Evolutionary conservation across 2,329 filamentous ascomycete genomes (phyloP), one percentile per base, ranked within the genome.

Genomic region (Alternaria arborescens): DNA sequence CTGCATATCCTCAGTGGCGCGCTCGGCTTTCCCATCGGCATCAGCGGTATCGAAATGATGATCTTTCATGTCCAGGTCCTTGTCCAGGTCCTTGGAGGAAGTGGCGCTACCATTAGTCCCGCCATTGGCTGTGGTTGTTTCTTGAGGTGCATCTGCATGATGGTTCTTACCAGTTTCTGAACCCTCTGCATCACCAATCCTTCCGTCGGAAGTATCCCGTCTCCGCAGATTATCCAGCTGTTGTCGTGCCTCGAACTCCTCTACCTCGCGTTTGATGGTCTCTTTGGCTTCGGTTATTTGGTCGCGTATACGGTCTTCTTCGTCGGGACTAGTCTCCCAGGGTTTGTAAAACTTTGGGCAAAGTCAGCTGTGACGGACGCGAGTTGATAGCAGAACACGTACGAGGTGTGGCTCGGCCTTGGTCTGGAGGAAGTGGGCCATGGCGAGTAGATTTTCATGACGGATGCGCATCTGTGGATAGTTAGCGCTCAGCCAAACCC

Each of bases 321-420:
- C 90, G 44, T 87, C 84, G 5, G 82, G 77, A 32, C 87, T 88
- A 57, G 91, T 83, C 69, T 93, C 88, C 90, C 91, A 96, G 0
- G 94, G 94, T 46, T 90, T 89, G 78, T 95, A 97, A 77, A 91
- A 94, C 93, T 97, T 66, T 42, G 32, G 52, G 12, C 12, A 38
- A 20, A 40, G 40, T 79, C 52, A 66, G 70, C 78, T 24, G 28
- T 55, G 20, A 4, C 14, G 14, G n/a, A 32, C 14, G 8, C 11
- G 38, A 6, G 30, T 8, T 28, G 20, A 24, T 55, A 18, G 43
- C 32, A 40, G 12, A 50, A 18, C 30, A 83, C 91, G 74, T 84
- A 97, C 93, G 72, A 97, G 82, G 66, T 82, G 86, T 3, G 94
- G 94, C 69, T 89, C 83, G 40, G 89, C 82, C 67, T 82, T 88